Evolutionary conservation across 164 flowering plant genomes (phyloP), one percentile per base, ranked within the genome.

Genomic region (Platanus orientalis): DNA sequence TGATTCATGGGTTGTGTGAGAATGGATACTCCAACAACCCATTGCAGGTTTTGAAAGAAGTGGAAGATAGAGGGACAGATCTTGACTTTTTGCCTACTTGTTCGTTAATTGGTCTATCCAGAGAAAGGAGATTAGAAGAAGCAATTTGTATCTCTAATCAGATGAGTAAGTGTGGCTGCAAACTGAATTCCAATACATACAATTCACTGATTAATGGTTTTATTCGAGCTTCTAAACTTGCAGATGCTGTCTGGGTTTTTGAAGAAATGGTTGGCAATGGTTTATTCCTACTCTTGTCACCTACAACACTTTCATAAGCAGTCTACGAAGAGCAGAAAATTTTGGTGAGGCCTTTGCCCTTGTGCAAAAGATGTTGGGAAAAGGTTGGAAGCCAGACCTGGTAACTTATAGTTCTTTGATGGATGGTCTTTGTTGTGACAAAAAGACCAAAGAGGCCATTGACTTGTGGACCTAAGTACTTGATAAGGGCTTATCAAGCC

Each of bases 1-100:
- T 91, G 57, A 76, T 94, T 69, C 83, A 90, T 65, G 97, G 97
- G 1, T 72, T 91, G 48, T 93, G 98, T 68, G 75, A 76, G 66
- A 86, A 81, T 55, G 87, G 87, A 14, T 82, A 67, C 67, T 42
- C 73, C 39, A 79, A 73, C 66, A 82, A 76, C 71, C 95, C 91
- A 65, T 67, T 87, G 48, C 16, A 23, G 58, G 64, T 82, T 36
- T 57, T 89, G 30, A 64, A 73, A 68, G 80, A 70, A 60, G 96
- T 85, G 25, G 85, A 87, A 69, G 62, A 64, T 51, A 53, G 58
- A 60, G 73, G 81, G 27, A 78, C 54, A 52, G 54, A 64, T 64
- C 51, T 83, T 48, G 91, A 87, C 75, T 50, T 17, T 78, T 50
- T 82, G 85, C 89, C 6, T 94, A 86, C 67, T 73, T 93, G 17